Base-by-base conservation (phyloP, 164 flowering plant genomes). In the Umbellularia californica region DNA sequence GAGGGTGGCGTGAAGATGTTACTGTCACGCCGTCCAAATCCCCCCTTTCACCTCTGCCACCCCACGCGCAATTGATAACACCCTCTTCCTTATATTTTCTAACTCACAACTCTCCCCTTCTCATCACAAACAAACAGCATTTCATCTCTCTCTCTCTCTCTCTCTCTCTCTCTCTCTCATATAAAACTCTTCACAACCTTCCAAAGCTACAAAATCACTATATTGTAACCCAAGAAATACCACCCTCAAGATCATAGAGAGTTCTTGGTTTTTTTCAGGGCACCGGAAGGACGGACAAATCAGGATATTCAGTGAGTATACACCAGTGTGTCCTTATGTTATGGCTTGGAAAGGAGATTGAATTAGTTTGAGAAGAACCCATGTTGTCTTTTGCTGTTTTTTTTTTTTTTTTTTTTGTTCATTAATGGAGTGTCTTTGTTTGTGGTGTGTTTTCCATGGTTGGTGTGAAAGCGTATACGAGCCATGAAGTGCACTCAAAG, bases 11-110 rank as follows among this genome's bases (percentile, higher is more conserved):
- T 88, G 88, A 88, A 79, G 83, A 76, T 78, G 74, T 75, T 82
- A 76, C 78, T 81, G 63, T 82, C 83, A 86, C 90, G 88, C 90
- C 90, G 89, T 85, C 90, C 90, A 89, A 87, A 87, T 41, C 10
- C 79, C 76, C 72, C 81, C 80, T 83, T 83, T 81, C 77, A 76
- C 73, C 76, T 70, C 82, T 80, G 89, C 88, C 87, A 84, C 74
- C 86, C 88, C 88, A 87, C 88, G 89, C 89, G 88, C 83, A 87
- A 76, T 88, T 83, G 75, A 81, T 84, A 68, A 67, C 76, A 63
- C 73, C 72, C 71, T 65, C 69, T 71, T 52, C 75, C 72, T 74
- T 71, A 51, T 77, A 74, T 84, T 67, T 50, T 73, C 68, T 10
- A 23, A 24, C 66, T 25, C 24, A 22, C 64, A 14, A 4, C 28